Evolutionary conservation across 179 eudicot species (phyloP), one percentile per base, ranked within the genome.

Genomic region (Monotropa hypopitys): DNA sequence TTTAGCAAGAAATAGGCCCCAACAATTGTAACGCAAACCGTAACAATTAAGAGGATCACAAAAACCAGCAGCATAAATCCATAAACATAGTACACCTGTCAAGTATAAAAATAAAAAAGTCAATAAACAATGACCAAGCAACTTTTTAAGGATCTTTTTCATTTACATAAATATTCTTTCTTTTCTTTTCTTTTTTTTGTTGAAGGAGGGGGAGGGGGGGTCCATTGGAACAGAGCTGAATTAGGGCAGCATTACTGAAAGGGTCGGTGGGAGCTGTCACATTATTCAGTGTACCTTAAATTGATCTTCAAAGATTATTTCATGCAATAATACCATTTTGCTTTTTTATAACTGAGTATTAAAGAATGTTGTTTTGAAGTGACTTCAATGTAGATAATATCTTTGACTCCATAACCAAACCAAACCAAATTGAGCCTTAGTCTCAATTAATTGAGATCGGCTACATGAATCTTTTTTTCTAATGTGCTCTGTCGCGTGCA

Each of bases 1-100:
- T 94, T 94, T 68, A 94, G 82, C 91, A 94, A 86, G 96, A 94
- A 94, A 87, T 94, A 94, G 72, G 97, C 88, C 50, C 98, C 97
- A 67, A 94, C 98, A 70, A 94, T 94, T 4, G 98, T 94, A 77
- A 94, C 97, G 76, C 98, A 94, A 40, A 92, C 90, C 7, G 98
- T 92, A 54, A 94, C 98, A 59, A 94, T 88, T 33, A 89, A 77
- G 78, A 94, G 92, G 75, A 94, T 94, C 80, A 94, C 66, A 79
- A 94, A 94, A 20, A 94, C 98, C 33, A 94, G 90, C 54, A 94
- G 87, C 98, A 94, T 94, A 87, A 94, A 94, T 50, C 98, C 98
- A 65, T 94, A 94, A n/a, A 94, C 98, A 81, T 94, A 94, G 87
- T 94, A 94, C 70, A 94, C 98, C 98, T 92, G 89, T 69, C 83